Base-by-base conservation (phyloP, 106 monocot species). In the Posidonia australis region DNA sequence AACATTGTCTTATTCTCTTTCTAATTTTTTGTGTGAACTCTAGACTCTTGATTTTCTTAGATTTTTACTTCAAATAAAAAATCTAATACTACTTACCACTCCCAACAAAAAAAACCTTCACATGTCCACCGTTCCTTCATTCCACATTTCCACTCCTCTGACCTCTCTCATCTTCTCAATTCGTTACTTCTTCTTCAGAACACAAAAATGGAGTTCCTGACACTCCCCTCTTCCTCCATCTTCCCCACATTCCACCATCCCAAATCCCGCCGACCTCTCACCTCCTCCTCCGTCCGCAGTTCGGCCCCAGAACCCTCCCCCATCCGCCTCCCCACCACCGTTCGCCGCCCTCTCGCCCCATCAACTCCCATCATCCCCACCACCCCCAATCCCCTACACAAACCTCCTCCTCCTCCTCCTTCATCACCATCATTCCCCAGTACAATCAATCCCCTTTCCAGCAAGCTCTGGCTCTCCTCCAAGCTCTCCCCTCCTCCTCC, bases 381-480 rank as follows among this genome's bases (percentile, higher is more conserved):
- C 11, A 23, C 28, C 66, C 48, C 30, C 10, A 45, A 19, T 44
- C 64, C 41, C 43, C 64, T n/a, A n/a, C n/a, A n/a, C n/a, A 36
- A 24, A 14, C 43, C 22, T 29, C 64, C 2, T 18, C 32, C 58
- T 46, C 29, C 9, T 48, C 9, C 57, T 41, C 31, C 60, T 43
- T 41, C 68, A 28, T 27, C 51, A 20, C 49, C 52, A 54, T 51
- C 67, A 16, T 26, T 11, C 71, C 24, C 5, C 42, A 30, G 27
- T 27, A 46, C 67, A 42, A 24, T 30, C n/a, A 89, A 86, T 58
- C 89, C 89, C 26, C 76, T 96, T 27, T 58, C 77, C 58, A 66
- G 54, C 70, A 98, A 91, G 67, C 90, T 86, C 66, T 87, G 86
- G 76, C 84, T 87, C 63, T 84, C 90, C 26, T 77, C 78, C 70